phyloP scores from a whole-genome alignment of 2,329 filamentous ascomycete species.

The Apiospora kogelbergensis region DNA sequence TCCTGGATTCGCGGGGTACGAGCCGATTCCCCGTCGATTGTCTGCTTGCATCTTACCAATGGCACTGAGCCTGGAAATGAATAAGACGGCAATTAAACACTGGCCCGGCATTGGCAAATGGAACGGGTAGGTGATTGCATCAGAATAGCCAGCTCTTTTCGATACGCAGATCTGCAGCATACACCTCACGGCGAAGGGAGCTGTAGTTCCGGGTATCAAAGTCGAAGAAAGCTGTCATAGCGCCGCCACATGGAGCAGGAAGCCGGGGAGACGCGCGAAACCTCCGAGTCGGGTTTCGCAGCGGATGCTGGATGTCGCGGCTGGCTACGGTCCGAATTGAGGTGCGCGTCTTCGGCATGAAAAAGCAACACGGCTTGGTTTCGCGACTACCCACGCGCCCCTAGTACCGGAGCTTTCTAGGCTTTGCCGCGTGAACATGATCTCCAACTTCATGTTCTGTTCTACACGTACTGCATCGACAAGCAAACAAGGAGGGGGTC shows the following conservation, averaged over 20 bases:
- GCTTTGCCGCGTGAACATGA: background rate
- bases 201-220: background rate
- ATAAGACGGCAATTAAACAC: background rate
- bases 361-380: background rate
- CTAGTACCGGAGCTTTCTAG: background rate
- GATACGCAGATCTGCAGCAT: background rate
- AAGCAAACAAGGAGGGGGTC: background rate
- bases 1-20: background rate
- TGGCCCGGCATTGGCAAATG: background rate
- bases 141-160: background rate
- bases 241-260: background rate
- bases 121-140: background rate
- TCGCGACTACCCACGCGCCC: background rate
- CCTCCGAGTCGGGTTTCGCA: background rate
- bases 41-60: background rate
- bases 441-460: background rate
- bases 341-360: background rate
- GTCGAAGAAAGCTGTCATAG: background rate
- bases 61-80: background rate
- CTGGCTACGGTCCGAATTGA: constrained; percentile 1
- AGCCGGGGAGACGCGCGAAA: background rate
- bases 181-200: background rate
- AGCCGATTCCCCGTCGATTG: background rate
- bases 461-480: background rate
- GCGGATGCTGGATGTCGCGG: background rate